Evolutionary conservation across 495 filamentous ascomycete species (phyloP), one percentile per base, ranked within the genome.

Genomic region (Podospora pseudopauciseta): DNA sequence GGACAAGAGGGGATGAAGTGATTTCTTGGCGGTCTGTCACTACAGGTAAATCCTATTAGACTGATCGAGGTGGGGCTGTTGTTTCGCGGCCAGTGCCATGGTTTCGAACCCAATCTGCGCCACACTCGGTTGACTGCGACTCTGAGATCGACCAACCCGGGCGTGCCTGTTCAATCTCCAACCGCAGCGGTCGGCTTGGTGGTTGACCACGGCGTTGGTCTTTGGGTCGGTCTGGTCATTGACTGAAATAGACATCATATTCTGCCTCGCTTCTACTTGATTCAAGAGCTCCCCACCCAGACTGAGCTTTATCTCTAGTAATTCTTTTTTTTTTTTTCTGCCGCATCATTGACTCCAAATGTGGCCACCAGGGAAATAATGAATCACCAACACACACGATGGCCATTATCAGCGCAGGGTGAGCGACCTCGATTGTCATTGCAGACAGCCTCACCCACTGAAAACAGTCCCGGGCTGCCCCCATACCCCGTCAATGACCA

Each of bases 341-440:
- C 23, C 3, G 1, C 18, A 15, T 56, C 54, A 9, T 56, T 18
- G 16, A 58, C 55, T 7, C n/a, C 3, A 26, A 7, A 58, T 58
- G 19, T 49, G 39, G 39, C 15, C 6, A 49, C 1, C 39, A 13
- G 39, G 34, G 15, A 49, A 6, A 49, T 0, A 13, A 49, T 49
- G 39, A 13, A 49, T 16, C 39, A 49, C 5, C 39, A 49, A 49
- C 39, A 61, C 26, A 3, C 3, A 13, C 61, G 49, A 49, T 49
- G 61, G 30, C 32, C 61, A 39, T 13, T 20, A 20, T 63, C 61
- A 44, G 61, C 61, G 49, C 27, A n/a, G 19, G 61, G 30, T 11
- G 30, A 49, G 30, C 32, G 61, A 9, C 61, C 30, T 20, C 61
- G 5, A n/a, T 26, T 44, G 9, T 63, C 61, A 5, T 6, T 63